Evolutionary conservation across 2,329 filamentous ascomycete species (phyloP), one percentile per base, ranked within the genome.

Genomic region (Dryadomyces quercivorus): DNA sequence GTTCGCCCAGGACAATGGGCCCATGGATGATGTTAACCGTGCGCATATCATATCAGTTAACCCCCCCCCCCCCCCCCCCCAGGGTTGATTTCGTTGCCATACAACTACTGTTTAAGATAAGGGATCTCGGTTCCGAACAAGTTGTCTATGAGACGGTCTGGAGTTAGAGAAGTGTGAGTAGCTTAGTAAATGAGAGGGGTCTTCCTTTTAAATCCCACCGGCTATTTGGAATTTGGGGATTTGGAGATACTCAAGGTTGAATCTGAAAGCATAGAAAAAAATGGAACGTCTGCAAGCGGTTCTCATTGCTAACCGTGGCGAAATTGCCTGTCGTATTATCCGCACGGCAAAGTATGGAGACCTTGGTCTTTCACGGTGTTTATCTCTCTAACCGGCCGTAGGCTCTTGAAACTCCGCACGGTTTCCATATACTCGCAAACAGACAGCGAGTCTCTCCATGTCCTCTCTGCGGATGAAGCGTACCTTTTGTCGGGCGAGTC

Each of bases 251-350:
- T 31, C 26, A 31, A 31, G 4, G 4, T 31, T 18, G 42, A 9
- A 44, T 44, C 42, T 44, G 42, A 10, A 18, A 18, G 8, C 18
- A 12, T 3, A n/a, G 42, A 44, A 4, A 12, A 44, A 4, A 12
- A 49, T 50, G 48, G 16, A 50, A 16, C 48, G 38, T 31, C 16
- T 50, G n/a, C 16, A 21, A 15, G 18, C 48, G 10, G 52, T 58
- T 2, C 38, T 58, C 2, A 46, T 64, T 18, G 63, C 63, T 44
- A 64, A 64, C 56, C 63, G 63, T 36, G 63, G 63, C 22, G 63
- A 64, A 51, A 63, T 63, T 18, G 62, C 63, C 2, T 58, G 61
- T 9, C 61, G 61, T 21, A 56, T 59, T 42, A 61, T 64, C n/a
- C 53, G 45, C 1, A 36, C 56, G 1, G 48, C 43, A 5, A 31